These are phyloP conservation scores for Barnettozyma populi DNA, from an alignment of 805 yeast species.

Conservation along the genomic window DNA sequence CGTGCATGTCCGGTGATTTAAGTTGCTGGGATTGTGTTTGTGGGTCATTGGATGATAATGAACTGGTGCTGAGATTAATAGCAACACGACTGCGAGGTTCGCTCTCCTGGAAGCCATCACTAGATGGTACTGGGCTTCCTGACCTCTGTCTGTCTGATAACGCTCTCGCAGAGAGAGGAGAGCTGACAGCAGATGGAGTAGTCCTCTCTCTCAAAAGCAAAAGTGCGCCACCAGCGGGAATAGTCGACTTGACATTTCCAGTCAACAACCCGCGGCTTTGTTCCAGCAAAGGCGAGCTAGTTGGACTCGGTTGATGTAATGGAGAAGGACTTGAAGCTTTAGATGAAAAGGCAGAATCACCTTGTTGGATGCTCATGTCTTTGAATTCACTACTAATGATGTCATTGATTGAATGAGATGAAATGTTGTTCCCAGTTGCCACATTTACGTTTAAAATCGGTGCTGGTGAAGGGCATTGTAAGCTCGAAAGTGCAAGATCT, in stretches of 20 bases:
- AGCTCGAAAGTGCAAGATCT: conserved; percentile 50
- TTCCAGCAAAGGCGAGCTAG: not conserved
- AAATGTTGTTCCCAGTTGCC: conserved; percentile 20
- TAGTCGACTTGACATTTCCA: conserved; percentile 24
- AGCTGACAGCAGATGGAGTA: conserved; percentile 32
- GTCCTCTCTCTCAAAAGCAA: conserved; percentile 34
- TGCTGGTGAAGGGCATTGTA: conserved; percentile 70
- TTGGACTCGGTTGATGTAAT: conserved; percentile 4
- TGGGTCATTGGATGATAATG: conserved; percentile 18
- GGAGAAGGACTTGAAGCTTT: not conserved
- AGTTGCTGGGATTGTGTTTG: not conserved
- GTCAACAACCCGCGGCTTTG: not conserved
- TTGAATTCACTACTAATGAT: conserved; percentile 18
- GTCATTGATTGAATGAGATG: conserved; percentile 22
- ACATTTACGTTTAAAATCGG: conserved; percentile 45
- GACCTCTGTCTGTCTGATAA: conserved; percentile 22
- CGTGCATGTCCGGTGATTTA: conserved; percentile 62
- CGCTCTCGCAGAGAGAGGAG: conserved; percentile 36
- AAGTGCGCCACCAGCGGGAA: conserved; percentile 43
- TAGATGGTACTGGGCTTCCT: conserved; percentile 9
- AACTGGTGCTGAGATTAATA: conserved; percentile 17
- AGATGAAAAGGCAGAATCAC: not conserved
- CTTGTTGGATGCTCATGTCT: conserved; percentile 1
- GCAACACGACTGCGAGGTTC: not conserved
- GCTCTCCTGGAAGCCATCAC: not conserved